A percentile compares a stretch with the other conserved stretches of the same genome.
Conservation (phyloP, 352 stramenopile genomes). For the Pythium dissimile region DNA sequence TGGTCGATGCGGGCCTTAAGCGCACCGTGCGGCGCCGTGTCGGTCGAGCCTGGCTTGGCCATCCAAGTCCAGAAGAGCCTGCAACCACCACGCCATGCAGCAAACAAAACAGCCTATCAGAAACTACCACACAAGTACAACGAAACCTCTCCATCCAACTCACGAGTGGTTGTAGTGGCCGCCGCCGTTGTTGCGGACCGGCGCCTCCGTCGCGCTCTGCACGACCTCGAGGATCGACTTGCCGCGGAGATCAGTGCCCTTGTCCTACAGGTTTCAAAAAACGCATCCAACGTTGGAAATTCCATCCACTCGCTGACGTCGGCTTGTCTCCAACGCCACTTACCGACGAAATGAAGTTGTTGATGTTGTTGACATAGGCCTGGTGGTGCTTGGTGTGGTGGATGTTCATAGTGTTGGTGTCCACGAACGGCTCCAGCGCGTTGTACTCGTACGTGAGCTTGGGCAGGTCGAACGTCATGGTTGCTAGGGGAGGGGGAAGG, state of each 20-base stretch:
- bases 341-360: slow-evolving; percentile 79
- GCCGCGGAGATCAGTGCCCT: slow-evolving; percentile 60
- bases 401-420: slow-evolving; percentile 89
- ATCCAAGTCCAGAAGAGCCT: slow-evolving; percentile 94
- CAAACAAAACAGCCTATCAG: background rate
- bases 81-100: too few relatives aligned
- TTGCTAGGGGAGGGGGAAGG: background rate
- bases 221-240: slow-evolving; percentile 85
- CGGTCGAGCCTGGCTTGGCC: slow-evolving; percentile 66
- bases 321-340: slow-evolving; percentile 3
- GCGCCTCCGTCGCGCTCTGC: slow-evolving; percentile 61
- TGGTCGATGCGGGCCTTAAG: slow-evolving; percentile 85
- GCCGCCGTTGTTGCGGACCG: slow-evolving; percentile 83
- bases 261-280: slow-evolving; percentile 31
- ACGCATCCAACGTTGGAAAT: background rate
- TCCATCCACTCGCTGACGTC: background rate
- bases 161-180: slow-evolving; percentile 84
- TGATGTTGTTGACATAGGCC: slow-evolving; percentile 89
- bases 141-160: too few relatives aligned
- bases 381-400: slow-evolving; percentile 92
- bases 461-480: slow-evolving; percentile 76
- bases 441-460: slow-evolving; percentile 86
- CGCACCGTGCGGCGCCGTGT: slow-evolving; percentile 71
- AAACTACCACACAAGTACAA: too few relatives aligned
- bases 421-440: slow-evolving; percentile 86